A percentile compares a stretch with the other conserved stretches of the same genome.
Conservation (phyloP, 2,329 filamentous ascomycete genomes). For the Calonectria pseudoreteaudii region DNA sequence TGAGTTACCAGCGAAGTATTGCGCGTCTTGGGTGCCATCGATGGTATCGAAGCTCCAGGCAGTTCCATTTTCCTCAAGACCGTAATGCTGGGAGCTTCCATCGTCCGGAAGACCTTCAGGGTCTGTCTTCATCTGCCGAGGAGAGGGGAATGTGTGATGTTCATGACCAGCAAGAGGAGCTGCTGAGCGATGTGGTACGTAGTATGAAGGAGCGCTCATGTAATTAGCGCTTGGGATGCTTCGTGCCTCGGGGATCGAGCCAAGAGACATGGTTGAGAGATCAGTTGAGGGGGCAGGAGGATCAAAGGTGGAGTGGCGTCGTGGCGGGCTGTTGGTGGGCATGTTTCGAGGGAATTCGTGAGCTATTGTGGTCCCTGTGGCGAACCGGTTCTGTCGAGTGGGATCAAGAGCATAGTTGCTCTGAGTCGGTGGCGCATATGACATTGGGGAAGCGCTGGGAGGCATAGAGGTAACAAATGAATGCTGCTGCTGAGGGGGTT, state of each 20-base stretch:
- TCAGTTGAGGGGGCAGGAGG: conserved; percentile 25
- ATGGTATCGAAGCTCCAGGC: conserved; percentile 32
- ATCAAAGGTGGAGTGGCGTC: conserved; percentile 36
- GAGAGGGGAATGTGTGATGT: conserved; percentile 31
- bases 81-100: conserved; percentile 30
- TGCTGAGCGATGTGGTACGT: conserved; percentile 27
- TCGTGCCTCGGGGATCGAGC: conserved; percentile 19
- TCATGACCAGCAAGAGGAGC: conserved; percentile 25
- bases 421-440: conserved; percentile 26
- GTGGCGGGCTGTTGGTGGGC: conserved; percentile 29
- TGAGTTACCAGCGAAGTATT: conserved; percentile 24
- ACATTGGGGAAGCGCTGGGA: conserved; percentile 27
- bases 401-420: conserved; percentile 39
- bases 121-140: conserved; percentile 33
- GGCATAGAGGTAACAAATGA: conserved; percentile 28
- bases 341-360: conserved; percentile 42
- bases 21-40: conserved; percentile 27
- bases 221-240: conserved; percentile 17
- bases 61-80: conserved; percentile 26
- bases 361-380: conserved; percentile 29
- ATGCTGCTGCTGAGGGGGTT: conserved; percentile 20
- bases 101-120: conserved; percentile 27
- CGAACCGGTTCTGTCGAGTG: conserved; percentile 25
- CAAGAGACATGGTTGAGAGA: conserved; percentile 20
- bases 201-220: conserved; percentile 31